Base-by-base conservation (phyloP, 2,329 filamentous ascomycete genomes). In the Sporothrix protearum region DNA sequence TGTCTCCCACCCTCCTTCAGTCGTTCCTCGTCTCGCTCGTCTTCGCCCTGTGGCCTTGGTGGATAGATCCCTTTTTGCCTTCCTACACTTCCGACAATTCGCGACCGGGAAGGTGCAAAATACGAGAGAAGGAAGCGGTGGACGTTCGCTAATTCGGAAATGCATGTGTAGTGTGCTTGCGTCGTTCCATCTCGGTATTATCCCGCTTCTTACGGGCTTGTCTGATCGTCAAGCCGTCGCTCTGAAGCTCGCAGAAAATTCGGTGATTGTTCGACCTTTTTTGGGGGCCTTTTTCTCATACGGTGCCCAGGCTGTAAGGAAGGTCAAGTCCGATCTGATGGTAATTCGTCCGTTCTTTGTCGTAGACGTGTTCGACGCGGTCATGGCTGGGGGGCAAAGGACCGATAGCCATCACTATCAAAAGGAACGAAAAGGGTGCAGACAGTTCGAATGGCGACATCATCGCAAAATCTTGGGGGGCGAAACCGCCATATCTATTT, bases 401-500 rank as follows among this genome's bases (percentile, higher is more conserved):
- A 59, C 67, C 67, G 51, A 69, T 47, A 59, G 47, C 45, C 47
- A 22, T 64, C 36, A 3, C 59, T 42, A 45, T 42, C 59, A 45
- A 61, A 45, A 9, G 59, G 12, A 14, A 9, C n/a, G 22, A 19
- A 45, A 61, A 45, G 3, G 59, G 12, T 25, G 19, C n/a, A 30
- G 12, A 70, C 51, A 9, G 36, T 9, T 25, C 42, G 22, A 19
- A 70, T 70, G 68, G 55, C 68, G 68, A 63, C 68, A 70, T 70
- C 55, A 63, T 63, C 55, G 68, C 55, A 69, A 69, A n/a, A 36
- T 51, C 36, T n/a, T n/a, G n/a, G 33, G 67, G 53, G 53, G 66
- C 51, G n/a, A 69, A 59, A 16, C 51, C 36, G 36, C 53, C 36
- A 59, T 47, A 69, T n/a, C n/a, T n/a, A n/a, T n/a, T n/a, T n/a